Percentiles rank a stretch among this genome's conserved stretches.
phyloP scores from a whole-genome alignment of 306 rosid genomes.

The Rubus parviflorus region DNA sequence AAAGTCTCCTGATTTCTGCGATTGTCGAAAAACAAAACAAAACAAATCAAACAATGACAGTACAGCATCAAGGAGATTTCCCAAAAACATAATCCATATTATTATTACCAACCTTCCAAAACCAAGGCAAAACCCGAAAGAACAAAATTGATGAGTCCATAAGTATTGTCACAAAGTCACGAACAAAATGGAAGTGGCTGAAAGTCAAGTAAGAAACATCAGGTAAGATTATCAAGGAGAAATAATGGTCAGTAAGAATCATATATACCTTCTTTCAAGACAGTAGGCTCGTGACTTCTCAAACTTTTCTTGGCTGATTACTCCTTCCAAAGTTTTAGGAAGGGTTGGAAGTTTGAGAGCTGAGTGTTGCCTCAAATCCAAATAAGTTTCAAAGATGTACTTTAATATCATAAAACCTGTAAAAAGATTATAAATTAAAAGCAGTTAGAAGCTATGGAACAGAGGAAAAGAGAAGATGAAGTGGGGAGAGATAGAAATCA shows the following conservation, averaged over 20 bases:
- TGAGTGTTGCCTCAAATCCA: slow-evolving; percentile 85
- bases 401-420: slow-evolving; percentile 88
- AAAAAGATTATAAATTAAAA: background rate
- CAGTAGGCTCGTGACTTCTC: slow-evolving; percentile 88
- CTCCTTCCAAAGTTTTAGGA: slow-evolving; percentile 87
- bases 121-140: slow-evolving; percentile 81
- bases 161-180: slow-evolving; percentile 80
- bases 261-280: slow-evolving; percentile 83
- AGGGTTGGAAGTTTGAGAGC: slow-evolving; percentile 84
- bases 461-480: background rate
- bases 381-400: slow-evolving; percentile 83
- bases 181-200: slow-evolving; percentile 92
- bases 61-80: slow-evolving; percentile 14
- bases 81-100: slow-evolving; percentile 21
- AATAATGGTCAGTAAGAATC: background rate
- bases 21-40: slow-evolving; percentile 20
- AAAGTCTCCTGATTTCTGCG: slow-evolving; percentile 81
- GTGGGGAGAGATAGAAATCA: slow-evolving; percentile 14
- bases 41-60: slow-evolving; percentile 10
- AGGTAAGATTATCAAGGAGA: background rate
- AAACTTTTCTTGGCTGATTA: slow-evolving; percentile 91
- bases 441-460: background rate
- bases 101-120: slow-evolving; percentile 84
- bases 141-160: slow-evolving; percentile 81
- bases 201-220: slow-evolving; percentile 25